Evolutionary conservation across 1,139 yeast species (phyloP).

Genomic region (Arxiozyma heterogenica): DNA sequence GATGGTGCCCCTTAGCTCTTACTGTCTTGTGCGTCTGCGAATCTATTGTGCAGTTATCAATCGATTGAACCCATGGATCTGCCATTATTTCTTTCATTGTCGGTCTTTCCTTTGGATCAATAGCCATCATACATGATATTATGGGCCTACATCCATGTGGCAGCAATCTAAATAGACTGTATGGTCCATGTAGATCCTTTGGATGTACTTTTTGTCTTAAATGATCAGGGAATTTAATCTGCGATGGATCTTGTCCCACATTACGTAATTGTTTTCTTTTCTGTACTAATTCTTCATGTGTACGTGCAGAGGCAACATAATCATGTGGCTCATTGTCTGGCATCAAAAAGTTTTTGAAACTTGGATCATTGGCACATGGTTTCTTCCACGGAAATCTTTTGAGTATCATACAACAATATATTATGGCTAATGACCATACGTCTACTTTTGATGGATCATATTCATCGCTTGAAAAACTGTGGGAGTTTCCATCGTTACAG

Average conservation of each 20-base stretch:
- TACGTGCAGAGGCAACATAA: conserved; percentile 38
- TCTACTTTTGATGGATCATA: conserved; percentile 92
- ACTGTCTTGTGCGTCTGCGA: conserved; percentile 20
- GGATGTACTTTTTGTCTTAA: conserved; percentile 12
- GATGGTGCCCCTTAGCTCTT: conserved; percentile 46
- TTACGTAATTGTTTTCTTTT: conserved; percentile 16
- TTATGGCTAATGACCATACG: conserved; percentile 90
- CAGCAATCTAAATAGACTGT: conserved; percentile 71
- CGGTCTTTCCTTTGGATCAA: conserved; percentile 63
- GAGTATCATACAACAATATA: conserved; percentile 89
- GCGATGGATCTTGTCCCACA: not conserved
- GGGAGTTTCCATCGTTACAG: conserved; percentile 32
- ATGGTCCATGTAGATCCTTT: conserved; percentile 54
- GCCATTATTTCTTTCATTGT: conserved; percentile 54
- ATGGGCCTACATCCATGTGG: conserved; percentile 81
- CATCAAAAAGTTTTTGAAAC: conserved; percentile 52
- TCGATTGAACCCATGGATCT: conserved; percentile 65
- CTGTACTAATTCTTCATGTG: conserved; percentile 36
- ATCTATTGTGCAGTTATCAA: conserved; percentile 40
- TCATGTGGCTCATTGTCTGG: conserved; percentile 37
- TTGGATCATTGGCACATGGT: conserved; percentile 72
- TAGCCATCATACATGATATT: conserved; percentile 59
- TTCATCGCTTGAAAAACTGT: conserved; percentile 23
- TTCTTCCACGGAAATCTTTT: conserved; percentile 96
- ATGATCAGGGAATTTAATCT: conserved; percentile 4